These are phyloP conservation scores for Dryadomyces quercivorus DNA, from an alignment of 2,329 filamentous ascomycete genomes.

Conservation along the genomic window DNA sequence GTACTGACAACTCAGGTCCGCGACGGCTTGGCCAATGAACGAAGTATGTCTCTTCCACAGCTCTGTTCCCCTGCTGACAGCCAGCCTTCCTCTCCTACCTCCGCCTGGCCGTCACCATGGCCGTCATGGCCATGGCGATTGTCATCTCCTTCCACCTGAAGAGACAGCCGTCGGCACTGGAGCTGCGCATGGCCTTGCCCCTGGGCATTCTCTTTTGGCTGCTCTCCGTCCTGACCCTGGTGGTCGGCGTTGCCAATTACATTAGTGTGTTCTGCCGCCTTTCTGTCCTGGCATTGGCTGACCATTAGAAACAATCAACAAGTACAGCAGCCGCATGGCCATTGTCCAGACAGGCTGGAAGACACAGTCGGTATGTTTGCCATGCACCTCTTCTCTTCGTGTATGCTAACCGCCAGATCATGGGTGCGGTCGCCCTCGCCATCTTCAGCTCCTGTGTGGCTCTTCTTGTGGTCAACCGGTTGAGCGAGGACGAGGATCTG, in stretches of 20 bases:
- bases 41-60: slow-evolving; percentile 35
- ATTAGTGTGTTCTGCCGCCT: slow-evolving; percentile 40
- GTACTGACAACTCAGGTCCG: slow-evolving; percentile 22
- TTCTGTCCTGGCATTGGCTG: not conserved
- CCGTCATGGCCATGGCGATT: slow-evolving; percentile 80
- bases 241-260: slow-evolving; percentile 75
- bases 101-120: slow-evolving; percentile 79
- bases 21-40: slow-evolving; percentile 69
- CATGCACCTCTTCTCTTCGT: not conserved
- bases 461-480: slow-evolving; percentile 40
- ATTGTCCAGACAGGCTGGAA: slow-evolving; percentile 91
- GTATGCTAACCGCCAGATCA: slow-evolving; percentile 31
- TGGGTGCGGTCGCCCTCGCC: slow-evolving; percentile 46
- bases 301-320: slow-evolving; percentile 51
- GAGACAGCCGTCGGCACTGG: slow-evolving; percentile 52
- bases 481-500: slow-evolving; percentile 13
- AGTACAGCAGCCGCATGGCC: slow-evolving; percentile 66
- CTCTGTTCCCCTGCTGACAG: not conserved
- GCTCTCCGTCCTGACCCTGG: slow-evolving; percentile 64
- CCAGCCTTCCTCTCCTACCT: slow-evolving; percentile 79
- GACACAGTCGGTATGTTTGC: slow-evolving; percentile 58
- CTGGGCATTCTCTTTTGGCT: slow-evolving; percentile 83
- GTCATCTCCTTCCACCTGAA: slow-evolving; percentile 89
- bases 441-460: slow-evolving; percentile 57
- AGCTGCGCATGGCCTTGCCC: slow-evolving; percentile 67